phyloP scores from a whole-genome alignment of 2,329 filamentous ascomycete genomes.

The Dichotomopilus funicola region DNA sequence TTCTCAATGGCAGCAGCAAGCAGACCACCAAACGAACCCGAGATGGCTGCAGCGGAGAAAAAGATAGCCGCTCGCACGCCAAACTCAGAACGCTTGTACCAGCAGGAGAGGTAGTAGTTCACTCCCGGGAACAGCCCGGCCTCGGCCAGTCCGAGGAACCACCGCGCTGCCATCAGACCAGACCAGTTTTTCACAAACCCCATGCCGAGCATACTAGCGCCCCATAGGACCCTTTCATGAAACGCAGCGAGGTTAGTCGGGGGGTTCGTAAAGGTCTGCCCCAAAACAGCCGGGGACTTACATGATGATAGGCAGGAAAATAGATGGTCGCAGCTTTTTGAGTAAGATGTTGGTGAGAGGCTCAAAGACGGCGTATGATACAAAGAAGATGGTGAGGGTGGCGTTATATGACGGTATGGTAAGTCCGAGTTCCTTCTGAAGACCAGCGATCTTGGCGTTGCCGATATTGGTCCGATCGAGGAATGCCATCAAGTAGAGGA shows the following conservation, averaged over 20 bases:
- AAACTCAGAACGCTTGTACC: slow-evolving; percentile 72
- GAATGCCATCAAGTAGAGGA: slow-evolving; percentile 70
- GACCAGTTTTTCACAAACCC: slow-evolving; percentile 58
- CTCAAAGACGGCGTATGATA: slow-evolving; percentile 77
- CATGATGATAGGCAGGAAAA: slow-evolving; percentile 82
- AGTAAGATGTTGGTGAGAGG: slow-evolving; percentile 72
- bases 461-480: slow-evolving; percentile 74
- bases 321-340: slow-evolving; percentile 65
- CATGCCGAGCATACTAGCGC: slow-evolving; percentile 62
- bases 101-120: slow-evolving; percentile 65
- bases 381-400: slow-evolving; percentile 76
- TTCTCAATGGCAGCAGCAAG: slow-evolving; percentile 61
- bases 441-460: slow-evolving; percentile 54
- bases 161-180: slow-evolving; percentile 59
- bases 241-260: not conserved
- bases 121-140: slow-evolving; percentile 69
- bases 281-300: slow-evolving; percentile 31
- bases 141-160: slow-evolving; percentile 68
- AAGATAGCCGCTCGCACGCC: slow-evolving; percentile 68
- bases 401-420: slow-evolving; percentile 62
- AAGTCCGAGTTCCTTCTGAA: slow-evolving; percentile 53
- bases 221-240: slow-evolving; percentile 51
- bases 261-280: not conserved
- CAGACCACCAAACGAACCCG: slow-evolving; percentile 66
- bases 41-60: slow-evolving; percentile 71